Conservation (phyloP, 225 moss, liverwort and hornwort species). For the Polytrichum commune region DNA sequence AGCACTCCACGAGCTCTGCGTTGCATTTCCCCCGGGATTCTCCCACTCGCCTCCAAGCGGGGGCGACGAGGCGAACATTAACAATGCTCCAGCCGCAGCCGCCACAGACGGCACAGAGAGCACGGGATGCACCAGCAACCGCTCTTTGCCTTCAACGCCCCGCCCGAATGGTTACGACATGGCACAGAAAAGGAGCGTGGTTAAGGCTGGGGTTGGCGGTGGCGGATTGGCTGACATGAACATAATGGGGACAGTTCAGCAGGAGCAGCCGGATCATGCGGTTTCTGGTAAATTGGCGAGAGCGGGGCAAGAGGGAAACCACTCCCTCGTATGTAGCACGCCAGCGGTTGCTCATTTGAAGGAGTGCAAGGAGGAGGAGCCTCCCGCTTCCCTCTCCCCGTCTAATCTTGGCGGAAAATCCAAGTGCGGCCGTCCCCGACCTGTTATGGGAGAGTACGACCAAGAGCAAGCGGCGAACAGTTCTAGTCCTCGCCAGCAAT, state of each 20-base stretch:
- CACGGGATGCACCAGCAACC: slow-evolving; percentile 12
- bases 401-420: too few species aligned
- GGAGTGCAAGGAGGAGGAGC: too few species aligned
- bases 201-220: neutral
- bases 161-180: slow-evolving; percentile 30
- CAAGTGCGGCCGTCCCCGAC: too few species aligned
- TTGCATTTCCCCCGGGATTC: slow-evolving; percentile 41
- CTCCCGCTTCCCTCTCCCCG: too few species aligned
- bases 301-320: too few species aligned
- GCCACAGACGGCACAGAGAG: neutral
- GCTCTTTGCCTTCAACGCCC: slow-evolving; percentile 49
- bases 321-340: neutral
- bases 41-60: slow-evolving; percentile 21
- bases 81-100: slow-evolving; percentile 13
- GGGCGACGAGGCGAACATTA: slow-evolving; percentile 14
- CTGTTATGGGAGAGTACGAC: slow-evolving; percentile 33
- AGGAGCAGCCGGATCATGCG: neutral
- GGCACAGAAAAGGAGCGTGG: neutral
- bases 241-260: neutral
- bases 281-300: too few species aligned
- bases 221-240: slow-evolving; percentile 5
- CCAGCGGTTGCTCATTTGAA: neutral
- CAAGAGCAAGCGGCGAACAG: slow-evolving; percentile 21
- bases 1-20: slow-evolving; percentile 27
- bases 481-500: slow-evolving; percentile 23